Percentiles rank a stretch among this genome's conserved stretches.
Conservation (phyloP, 1,139 yeast genomes). For the Yarrowia galli region DNA sequence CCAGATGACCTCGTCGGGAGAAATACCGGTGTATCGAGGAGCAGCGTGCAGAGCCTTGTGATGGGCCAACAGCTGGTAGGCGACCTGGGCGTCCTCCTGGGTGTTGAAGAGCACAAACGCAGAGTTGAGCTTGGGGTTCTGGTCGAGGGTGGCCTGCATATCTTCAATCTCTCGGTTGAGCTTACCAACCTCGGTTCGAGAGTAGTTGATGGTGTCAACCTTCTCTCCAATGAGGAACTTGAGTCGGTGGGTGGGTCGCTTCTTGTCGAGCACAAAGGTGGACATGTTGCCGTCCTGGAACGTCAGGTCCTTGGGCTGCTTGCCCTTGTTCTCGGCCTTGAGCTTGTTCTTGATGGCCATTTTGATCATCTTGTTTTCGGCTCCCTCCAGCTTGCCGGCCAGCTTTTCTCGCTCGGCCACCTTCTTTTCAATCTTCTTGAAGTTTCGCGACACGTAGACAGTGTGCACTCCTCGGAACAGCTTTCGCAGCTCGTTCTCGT, state of each 20-base stretch:
- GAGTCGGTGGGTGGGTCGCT: constrained; percentile 74
- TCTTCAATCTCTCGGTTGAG: constrained; percentile 69
- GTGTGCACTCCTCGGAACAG: constrained; percentile 75
- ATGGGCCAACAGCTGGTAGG: constrained; percentile 77
- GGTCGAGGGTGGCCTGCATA: constrained; percentile 60
- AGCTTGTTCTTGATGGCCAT: constrained; percentile 65
- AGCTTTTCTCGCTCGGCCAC: constrained; percentile 69
- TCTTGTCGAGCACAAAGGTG: constrained; percentile 75
- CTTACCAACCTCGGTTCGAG: constrained; percentile 69
- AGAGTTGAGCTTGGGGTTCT: constrained; percentile 59
- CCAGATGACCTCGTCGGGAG: constrained; percentile 89
- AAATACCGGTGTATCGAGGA: constrained; percentile 70
- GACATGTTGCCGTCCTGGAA: constrained; percentile 60
- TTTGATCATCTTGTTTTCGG: constrained; percentile 66
- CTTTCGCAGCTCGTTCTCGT: constrained; percentile 63
- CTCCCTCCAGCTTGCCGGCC: constrained; percentile 70
- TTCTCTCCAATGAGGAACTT: constrained; percentile 78
- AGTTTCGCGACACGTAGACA: constrained; percentile 77
- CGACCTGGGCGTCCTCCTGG: constrained; percentile 87
- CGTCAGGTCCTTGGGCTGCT: constrained; percentile 46
- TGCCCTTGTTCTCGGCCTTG: constrained; percentile 68
- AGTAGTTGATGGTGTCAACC: constrained; percentile 81
- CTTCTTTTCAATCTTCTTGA: constrained; percentile 62
- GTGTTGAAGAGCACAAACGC: constrained; percentile 87
- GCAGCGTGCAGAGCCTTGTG: constrained; percentile 68